Evolutionary conservation across 352 stramenopile species (phyloP).

Genomic region (Aphanomyces euteiches): DNA sequence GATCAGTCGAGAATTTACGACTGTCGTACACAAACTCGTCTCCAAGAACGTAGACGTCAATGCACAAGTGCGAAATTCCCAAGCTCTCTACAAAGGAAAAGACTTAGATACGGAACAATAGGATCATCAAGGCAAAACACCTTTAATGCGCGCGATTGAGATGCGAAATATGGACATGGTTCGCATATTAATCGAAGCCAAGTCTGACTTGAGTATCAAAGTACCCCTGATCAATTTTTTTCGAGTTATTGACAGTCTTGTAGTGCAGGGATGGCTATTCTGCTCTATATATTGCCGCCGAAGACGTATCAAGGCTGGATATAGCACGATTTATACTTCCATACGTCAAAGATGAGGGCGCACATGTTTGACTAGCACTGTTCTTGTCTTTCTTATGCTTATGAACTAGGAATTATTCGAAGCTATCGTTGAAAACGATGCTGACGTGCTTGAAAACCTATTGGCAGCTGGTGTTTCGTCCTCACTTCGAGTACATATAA

Average conservation of each 20-base stretch:
- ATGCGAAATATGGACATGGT: conserved; percentile 16
- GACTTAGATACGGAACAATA: background rate
- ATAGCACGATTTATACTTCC: conserved; percentile 12
- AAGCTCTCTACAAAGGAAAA: background rate
- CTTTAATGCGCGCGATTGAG: conserved; percentile 16
- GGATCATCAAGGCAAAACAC: conserved; percentile 24
- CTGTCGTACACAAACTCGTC: background rate
- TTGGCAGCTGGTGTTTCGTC: conserved; percentile 19
- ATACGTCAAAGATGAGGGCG: conserved; percentile 10
- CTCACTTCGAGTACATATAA: conserved; percentile 4
- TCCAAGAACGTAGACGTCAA: background rate
- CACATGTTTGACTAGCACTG: background rate
- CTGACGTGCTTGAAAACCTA: background rate
- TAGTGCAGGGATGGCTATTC: conserved; percentile 18
- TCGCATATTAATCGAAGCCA: conserved; percentile 12
- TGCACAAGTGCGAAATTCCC: conserved; percentile 17
- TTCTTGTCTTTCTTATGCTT: too few species aligned
- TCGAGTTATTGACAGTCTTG: background rate
- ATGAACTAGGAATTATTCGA: conserved; percentile 11
- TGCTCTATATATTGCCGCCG: conserved; percentile 19
- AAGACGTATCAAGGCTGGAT: background rate
- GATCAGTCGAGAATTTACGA: background rate
- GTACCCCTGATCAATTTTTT: background rate
- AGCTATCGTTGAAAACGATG: conserved; percentile 1
- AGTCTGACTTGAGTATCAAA: conserved; percentile 12